Evolutionary conservation across 805 yeast genomes (phyloP).

Genomic region (Ogataea ganodermae): DNA sequence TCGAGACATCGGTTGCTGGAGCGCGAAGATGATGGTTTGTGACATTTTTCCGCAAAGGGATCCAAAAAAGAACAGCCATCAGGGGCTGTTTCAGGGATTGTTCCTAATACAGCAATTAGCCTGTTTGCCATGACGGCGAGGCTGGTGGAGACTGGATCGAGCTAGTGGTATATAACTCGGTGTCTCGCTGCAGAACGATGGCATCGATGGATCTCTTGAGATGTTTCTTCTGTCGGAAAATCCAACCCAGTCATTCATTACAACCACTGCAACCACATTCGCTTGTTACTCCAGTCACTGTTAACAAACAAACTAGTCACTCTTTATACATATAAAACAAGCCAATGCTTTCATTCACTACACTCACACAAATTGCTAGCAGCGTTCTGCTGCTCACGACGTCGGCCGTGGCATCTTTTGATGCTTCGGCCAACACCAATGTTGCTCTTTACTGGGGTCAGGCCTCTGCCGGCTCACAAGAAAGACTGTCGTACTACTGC

Average conservation of each 20-base stretch:
- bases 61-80: neutral
- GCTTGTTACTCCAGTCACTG: neutral
- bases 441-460: constrained; percentile 93
- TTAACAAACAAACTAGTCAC: neutral
- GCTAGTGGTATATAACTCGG: neutral
- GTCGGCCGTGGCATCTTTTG: constrained; percentile 28
- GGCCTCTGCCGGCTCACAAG: constrained; percentile 63
- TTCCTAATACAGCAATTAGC: neutral
- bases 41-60: neutral
- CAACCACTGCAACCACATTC: neutral
- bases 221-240: neutral
- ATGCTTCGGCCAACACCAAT: constrained; percentile 48
- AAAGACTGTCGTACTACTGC: constrained; percentile 60
- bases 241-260: neutral
- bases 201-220: neutral
- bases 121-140: neutral
- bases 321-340: neutral
- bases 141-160: neutral
- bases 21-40: neutral
- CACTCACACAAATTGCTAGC: constrained; percentile 15
- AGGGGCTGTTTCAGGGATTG: neutral
- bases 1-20: neutral
- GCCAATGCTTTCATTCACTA: constrained; percentile 10
- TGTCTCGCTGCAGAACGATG: neutral
- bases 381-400: constrained; percentile 17